Base-by-base conservation (phyloP, 768 basidiomycete genomes). In the Candolleomyces efflorescens region DNA sequence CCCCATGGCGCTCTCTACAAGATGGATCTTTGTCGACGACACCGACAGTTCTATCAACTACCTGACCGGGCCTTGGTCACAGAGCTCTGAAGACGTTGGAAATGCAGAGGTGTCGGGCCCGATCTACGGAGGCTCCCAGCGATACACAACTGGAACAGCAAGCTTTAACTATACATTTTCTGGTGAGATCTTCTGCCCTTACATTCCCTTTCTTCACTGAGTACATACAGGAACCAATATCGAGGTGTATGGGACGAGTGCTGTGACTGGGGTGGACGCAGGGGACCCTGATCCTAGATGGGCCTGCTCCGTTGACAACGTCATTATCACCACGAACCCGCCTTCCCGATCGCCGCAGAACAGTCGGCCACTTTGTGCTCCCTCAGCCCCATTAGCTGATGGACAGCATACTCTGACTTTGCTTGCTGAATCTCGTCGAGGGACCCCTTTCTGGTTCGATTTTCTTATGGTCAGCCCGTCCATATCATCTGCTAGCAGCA, bases 11-110 rank as follows among this genome's bases (percentile, higher is more conserved):
- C 18, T 6, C 32, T 18, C 37, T 53, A 17, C 26, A 3, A 36
- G 56, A 18, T 57, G 47, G 47, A 37, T 57, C 37, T 39, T 57
- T 26, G 20, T 50, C 47, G 56, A 57, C 38, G 56, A 57, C 23
- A 12, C 48, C 23, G 46, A 50, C 38, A 10, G n/a, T 23, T 9
- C 37, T 10, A 57, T 57, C 18, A 3, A n/a, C 5, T 57, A 57
- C 22, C n/a, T n/a, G n/a, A 24, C 15, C 6, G 56, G 56, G n/a
- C 22, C 47, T 20, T 57, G 56, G 56, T 39, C 5, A 12, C 22
- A 39, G 12, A 48, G 26, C 20, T 32, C n/a, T n/a, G 48, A 57
- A 20, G 24, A 18, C 13, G 15, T 51, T n/a, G 47, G 32, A 12
- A 26, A 27, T 32, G 22, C 49, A 20, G 49, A 26, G 17, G 12